A percentile compares a stretch with the other conserved stretches of the same genome.
Conservation (phyloP, 768 basidiomycete genomes). For the Suillus subluteus region DNA sequence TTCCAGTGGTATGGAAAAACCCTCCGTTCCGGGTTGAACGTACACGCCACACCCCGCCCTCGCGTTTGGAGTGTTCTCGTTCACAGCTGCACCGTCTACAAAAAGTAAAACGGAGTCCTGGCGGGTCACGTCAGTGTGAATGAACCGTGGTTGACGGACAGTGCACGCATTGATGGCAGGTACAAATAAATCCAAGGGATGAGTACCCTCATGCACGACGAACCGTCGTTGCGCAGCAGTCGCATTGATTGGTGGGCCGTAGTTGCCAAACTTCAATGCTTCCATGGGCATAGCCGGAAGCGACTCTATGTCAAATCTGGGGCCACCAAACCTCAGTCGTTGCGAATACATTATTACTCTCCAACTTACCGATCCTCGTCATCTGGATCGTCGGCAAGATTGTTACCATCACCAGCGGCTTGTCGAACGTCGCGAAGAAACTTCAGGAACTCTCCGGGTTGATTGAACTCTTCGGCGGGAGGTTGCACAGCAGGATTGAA, state of each 20-base stretch:
- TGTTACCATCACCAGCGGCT: constrained; percentile 11
- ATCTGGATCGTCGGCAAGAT: constrained; percentile 3
- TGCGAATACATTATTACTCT: not conserved
- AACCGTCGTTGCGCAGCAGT: constrained; percentile 7
- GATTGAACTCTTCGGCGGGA: constrained; percentile 8
- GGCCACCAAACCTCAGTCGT: not conserved
- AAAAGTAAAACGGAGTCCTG: constrained; percentile 16
- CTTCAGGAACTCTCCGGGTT: not conserved
- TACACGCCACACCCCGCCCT: constrained; percentile 15
- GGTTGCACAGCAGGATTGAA: constrained; percentile 10
- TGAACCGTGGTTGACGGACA: constrained; percentile 7
- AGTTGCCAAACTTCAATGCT: not conserved
- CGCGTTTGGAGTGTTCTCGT: constrained; percentile 13
- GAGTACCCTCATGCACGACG: constrained; percentile 10
- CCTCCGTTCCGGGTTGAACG: constrained; percentile 4
- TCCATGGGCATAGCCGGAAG: constrained; percentile 10
- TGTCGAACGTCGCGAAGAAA: not conserved
- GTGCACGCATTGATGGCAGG: constrained; percentile 14
- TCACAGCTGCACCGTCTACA: constrained; percentile 17
- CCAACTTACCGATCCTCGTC: not conserved
- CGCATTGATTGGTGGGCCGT: constrained; percentile 10
- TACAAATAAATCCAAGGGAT: constrained; percentile 14
- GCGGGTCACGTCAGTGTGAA: constrained; percentile 14
- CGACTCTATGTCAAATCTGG: constrained; percentile 6
- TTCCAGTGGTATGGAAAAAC: constrained; percentile 5